Evolutionary conservation across 1,284 basidiomycete genomes (phyloP).

Genomic region (Hortiboletus rubellus): DNA sequence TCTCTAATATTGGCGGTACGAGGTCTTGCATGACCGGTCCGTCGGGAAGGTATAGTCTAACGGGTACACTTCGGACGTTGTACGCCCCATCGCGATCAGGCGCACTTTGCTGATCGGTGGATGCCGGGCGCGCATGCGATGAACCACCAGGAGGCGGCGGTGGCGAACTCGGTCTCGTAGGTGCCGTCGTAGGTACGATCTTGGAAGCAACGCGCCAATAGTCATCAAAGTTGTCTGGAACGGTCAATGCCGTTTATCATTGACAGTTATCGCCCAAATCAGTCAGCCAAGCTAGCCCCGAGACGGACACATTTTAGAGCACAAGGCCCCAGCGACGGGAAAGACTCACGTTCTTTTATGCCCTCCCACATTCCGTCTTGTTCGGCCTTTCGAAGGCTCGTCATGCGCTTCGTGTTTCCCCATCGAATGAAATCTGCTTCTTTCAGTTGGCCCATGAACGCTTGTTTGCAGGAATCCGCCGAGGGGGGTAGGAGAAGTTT

Average conservation of each 20-base stretch:
- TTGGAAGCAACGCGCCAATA: conserved; percentile 92
- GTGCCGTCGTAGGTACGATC: conserved; percentile 67
- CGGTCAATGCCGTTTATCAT: conserved; percentile 10
- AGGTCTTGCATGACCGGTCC: conserved; percentile 90
- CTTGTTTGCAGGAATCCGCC: conserved; percentile 82
- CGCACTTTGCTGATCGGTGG: conserved; percentile 60
- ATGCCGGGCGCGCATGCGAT: conserved; percentile 64
- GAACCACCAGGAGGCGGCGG: conserved; percentile 52
- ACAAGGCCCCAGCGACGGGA: conserved; percentile 13
- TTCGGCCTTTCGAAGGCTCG: conserved; percentile 81
- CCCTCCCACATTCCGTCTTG: conserved; percentile 96
- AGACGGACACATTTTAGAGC: conserved; percentile 21
- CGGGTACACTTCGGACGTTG: conserved; percentile 82
- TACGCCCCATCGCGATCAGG: conserved; percentile 76
- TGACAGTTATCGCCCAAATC: conserved; percentile 20
- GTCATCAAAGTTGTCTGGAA: conserved; percentile 88
- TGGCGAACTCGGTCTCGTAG: conserved; percentile 53
- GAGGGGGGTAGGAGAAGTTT: conserved; percentile 79
- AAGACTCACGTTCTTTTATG: conserved; percentile 76
- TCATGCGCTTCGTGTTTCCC: conserved; percentile 93
- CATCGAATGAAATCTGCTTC: conserved; percentile 95
- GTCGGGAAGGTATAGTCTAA: conserved; percentile 89
- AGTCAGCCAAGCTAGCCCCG: conserved; percentile 23
- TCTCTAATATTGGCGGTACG: conserved; percentile 73
- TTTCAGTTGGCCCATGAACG: conserved; percentile 92